A percentile compares a stretch with the other conserved stretches of the same genome.
Conservation (phyloP, 164 flowering plant species). For the Sextonia rubra region DNA sequence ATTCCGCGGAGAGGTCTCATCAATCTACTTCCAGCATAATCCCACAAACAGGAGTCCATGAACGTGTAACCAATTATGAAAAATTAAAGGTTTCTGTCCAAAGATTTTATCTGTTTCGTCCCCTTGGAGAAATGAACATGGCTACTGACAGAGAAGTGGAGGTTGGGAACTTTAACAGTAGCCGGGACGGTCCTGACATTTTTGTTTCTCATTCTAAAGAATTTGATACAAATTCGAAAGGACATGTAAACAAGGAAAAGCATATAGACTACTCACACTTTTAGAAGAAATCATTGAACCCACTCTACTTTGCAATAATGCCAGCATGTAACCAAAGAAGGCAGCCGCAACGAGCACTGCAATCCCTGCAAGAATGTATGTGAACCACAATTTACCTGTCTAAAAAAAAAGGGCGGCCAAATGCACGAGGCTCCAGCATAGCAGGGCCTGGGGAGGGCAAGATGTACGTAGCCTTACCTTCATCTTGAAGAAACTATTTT, state of each 20-base stretch:
- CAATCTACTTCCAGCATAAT: neutral
- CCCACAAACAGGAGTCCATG: neutral
- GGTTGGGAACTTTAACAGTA: neutral
- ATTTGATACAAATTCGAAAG: neutral
- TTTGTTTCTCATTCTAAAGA: neutral
- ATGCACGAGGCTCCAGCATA: too few species aligned
- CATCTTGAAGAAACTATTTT: too few species aligned
- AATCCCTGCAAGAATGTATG: constrained; percentile 46
- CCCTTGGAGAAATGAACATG: neutral
- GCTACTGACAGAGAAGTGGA: neutral
- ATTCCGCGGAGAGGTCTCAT: neutral
- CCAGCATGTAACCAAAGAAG: constrained; percentile 91
- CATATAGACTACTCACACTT: constrained; percentile 40
- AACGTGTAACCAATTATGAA: too few species aligned
- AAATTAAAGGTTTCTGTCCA: neutral
- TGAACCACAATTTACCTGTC: constrained; percentile 36
- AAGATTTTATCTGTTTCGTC: neutral
- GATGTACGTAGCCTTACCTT: too few species aligned
- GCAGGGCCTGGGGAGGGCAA: too few species aligned
- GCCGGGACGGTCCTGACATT: neutral
- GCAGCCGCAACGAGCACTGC: constrained; percentile 85
- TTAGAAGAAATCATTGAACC: constrained; percentile 55
- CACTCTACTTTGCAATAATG: constrained; percentile 78
- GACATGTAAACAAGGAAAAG: neutral
- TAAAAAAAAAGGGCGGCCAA: constrained; percentile 50